Percentiles rank a stretch among this genome's conserved stretches.
Conservation (phyloP, 352 stramenopile genomes). For the Vaucheria bursata region DNA sequence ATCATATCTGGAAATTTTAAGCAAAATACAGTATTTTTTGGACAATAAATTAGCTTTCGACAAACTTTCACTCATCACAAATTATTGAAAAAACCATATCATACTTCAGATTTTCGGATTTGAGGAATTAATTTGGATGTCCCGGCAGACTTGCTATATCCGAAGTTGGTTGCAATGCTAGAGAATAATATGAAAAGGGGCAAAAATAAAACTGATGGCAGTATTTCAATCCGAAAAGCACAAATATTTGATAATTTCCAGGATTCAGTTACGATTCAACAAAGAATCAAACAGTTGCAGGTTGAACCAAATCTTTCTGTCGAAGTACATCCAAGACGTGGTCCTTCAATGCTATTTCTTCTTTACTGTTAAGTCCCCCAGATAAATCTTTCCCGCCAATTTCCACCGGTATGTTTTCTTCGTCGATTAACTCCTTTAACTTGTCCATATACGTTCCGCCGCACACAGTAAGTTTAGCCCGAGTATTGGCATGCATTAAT, state of each 20-base stretch:
- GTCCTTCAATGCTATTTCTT: neutral
- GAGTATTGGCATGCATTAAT: constrained; percentile 70
- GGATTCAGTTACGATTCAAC: no score
- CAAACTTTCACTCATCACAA: no score
- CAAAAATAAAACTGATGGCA: neutral
- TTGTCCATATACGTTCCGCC: constrained; percentile 26
- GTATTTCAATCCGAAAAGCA: neutral
- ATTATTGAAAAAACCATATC: no score
- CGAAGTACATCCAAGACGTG: neutral
- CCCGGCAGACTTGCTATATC: no score
- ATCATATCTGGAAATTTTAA: no score
- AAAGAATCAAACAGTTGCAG: neutral
- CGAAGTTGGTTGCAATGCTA: no score
- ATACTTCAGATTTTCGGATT: no score
- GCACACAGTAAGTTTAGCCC: constrained; percentile 70
- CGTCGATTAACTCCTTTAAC: constrained; percentile 34
- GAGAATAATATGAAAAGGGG: no score
- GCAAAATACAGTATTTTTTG: no score
- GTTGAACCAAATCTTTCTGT: neutral
- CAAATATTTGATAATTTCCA: no score
- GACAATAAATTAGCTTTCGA: no score
- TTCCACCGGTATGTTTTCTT: constrained; percentile 29
- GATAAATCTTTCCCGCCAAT: neutral
- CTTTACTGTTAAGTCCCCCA: neutral
- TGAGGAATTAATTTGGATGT: no score